These are phyloP conservation scores for Phoenix dactylifera DNA, from an alignment of 176 grass and related monocot species.

Conservation along the genomic window DNA sequence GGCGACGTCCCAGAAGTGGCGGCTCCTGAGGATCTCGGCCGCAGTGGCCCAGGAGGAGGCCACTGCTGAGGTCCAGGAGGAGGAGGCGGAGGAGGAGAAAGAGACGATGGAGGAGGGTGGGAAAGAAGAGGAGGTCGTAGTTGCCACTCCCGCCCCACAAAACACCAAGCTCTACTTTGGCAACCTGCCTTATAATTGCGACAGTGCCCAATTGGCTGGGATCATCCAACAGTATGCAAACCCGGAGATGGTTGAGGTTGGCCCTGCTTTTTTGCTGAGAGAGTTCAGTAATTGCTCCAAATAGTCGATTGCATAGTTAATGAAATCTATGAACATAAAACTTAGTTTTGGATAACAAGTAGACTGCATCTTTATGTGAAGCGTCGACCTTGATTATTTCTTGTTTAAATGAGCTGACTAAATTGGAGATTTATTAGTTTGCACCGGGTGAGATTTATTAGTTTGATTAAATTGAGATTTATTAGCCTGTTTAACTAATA, in stretches of 20 bases:
- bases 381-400: too few relatives aligned
- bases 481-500: too few relatives aligned
- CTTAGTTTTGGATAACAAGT: too few relatives aligned
- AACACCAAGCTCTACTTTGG: constrained; percentile 85
- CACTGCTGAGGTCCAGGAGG: constrained; percentile 32
- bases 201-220: constrained; percentile 80
- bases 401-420: too few relatives aligned
- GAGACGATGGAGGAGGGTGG: constrained; percentile 31
- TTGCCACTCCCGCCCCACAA: background rate
- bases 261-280: too few relatives aligned
- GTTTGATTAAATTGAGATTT: too few relatives aligned
- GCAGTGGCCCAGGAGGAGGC: constrained; percentile 28
- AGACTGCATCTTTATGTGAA: too few relatives aligned
- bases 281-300: too few relatives aligned
- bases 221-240: constrained; percentile 70
- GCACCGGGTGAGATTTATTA: too few relatives aligned
- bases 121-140: constrained; percentile 29
- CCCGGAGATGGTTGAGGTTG: constrained; percentile 93
- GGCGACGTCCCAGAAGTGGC: background rate
- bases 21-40: background rate
- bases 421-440: too few relatives aligned
- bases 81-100: constrained; percentile 39
- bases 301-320: too few relatives aligned
- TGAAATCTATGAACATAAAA: too few relatives aligned
- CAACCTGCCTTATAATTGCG: constrained; percentile 92